A percentile compares a stretch with the other conserved stretches of the same genome.
Conservation (phyloP, 164 flowering plant species). For the Aristolochia fimbriata region DNA sequence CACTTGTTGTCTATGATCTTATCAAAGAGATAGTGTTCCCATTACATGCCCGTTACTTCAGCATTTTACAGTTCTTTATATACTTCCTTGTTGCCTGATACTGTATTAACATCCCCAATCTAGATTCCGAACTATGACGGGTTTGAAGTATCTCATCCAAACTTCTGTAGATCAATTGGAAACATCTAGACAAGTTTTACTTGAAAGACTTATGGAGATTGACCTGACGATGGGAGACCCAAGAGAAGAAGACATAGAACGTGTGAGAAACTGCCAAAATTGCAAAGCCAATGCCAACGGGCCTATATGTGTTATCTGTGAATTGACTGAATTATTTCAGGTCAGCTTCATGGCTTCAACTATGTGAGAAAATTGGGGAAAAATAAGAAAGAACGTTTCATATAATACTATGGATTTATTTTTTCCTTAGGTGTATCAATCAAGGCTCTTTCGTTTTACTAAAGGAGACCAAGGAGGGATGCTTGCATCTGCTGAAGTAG, state of each 20-base stretch:
- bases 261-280: slow-evolving; percentile 60
- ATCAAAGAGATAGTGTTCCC: too few species aligned
- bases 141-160: slow-evolving; percentile 64
- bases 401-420: background rate
- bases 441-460: slow-evolving; percentile 67
- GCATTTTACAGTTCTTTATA: too few species aligned
- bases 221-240: slow-evolving; percentile 85
- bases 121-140: slow-evolving; percentile 64
- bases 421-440: slow-evolving; percentile 58
- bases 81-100: too few species aligned
- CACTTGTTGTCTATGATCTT: too few species aligned
- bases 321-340: slow-evolving; percentile 76
- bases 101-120: background rate
- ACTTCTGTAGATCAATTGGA: slow-evolving; percentile 64
- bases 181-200: slow-evolving; percentile 47
- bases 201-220: slow-evolving; percentile 62
- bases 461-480: slow-evolving; percentile 46
- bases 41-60: too few species aligned
- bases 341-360: slow-evolving; percentile 20
- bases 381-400: too few species aligned
- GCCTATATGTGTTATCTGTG: slow-evolving; percentile 67
- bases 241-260: slow-evolving; percentile 64
- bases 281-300: slow-evolving; percentile 61
- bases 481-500: slow-evolving; percentile 65
- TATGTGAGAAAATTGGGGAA: too few species aligned